Evolutionary conservation across 768 basidiomycete genomes (phyloP), one percentile per base, ranked within the genome.

Genomic region (Suillus subalutaceus): DNA sequence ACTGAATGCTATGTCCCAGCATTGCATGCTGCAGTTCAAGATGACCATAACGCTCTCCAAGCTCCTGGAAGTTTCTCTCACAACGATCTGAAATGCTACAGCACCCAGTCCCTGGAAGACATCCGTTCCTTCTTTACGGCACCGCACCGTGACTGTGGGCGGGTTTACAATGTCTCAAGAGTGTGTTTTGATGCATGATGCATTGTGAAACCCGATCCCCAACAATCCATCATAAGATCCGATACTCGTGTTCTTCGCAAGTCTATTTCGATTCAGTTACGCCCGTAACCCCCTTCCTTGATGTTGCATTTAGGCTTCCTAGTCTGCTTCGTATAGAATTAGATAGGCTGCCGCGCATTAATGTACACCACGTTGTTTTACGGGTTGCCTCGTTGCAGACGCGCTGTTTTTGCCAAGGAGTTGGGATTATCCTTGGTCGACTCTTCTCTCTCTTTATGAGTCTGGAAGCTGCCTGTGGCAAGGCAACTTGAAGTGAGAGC

Each of bases 261-360:
- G 57, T 23, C 37, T 58, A 58, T 58, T n/a, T 58, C 35, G 55
- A 56, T 56, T 56, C 55, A 56, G 55, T 12, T 55, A 32, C 30
- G 32, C 53, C 55, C 55, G 20, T 56, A 35, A 56, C 55, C 55
- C 30, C 30, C 30, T 35, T 18, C 18, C 35, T 56, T 35, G 32
- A 9, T 12, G 35, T 35, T 55, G 55, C 20, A 35, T 35, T 30
- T 56, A 56, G 55, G 10, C 55, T 35, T 56, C 32, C 53, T 55
- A 50, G 26, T 53, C 52, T 52, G 26, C 16, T 53, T 37, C 26
- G 16, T 26, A 26, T 55, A 20, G 30, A 56, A 56, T 35, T 56
- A 56, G 55, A 56, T 18, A 26, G 26, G 9, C 30, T 37, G 55
- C 20, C 35, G 55, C 20, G 1, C 20, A 56, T 56, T 56, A 56